Conservation (phyloP, 768 basidiomycete genomes). For the Ephemerocybe angulata region DNA sequence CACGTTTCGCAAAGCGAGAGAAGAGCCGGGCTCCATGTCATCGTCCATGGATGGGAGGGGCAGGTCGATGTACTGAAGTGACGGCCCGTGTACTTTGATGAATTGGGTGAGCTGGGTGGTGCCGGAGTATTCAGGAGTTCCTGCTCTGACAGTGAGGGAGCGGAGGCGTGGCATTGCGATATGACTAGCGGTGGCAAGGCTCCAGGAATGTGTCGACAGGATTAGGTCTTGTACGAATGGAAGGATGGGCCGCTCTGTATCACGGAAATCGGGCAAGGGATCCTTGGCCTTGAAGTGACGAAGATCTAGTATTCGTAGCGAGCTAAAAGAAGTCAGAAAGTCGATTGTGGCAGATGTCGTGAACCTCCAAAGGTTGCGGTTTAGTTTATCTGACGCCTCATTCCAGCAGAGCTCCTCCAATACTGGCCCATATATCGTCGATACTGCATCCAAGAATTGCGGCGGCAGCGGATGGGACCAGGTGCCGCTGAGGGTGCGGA, state of each 20-base stretch:
- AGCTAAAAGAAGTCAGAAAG: constrained; percentile 38
- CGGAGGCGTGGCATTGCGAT: constrained; percentile 41
- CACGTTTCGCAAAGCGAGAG: constrained; percentile 20
- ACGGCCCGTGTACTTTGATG: constrained; percentile 39
- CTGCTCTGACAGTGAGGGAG: constrained; percentile 39
- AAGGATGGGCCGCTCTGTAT: constrained; percentile 19
- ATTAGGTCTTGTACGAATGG: constrained; percentile 43
- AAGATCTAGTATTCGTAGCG: constrained; percentile 44
- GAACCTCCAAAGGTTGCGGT: constrained; percentile 9
- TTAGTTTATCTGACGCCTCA: constrained; percentile 19
- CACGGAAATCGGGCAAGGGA: neutral
- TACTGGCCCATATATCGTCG: constrained; percentile 36
- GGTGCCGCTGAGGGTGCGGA: constrained; percentile 43
- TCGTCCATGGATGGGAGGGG: constrained; percentile 31
- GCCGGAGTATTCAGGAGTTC: constrained; percentile 15
- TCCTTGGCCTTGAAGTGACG: constrained; percentile 32
- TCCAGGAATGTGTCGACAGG: constrained; percentile 35
- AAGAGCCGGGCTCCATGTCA: constrained; percentile 31
- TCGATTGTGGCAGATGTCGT: constrained; percentile 27
- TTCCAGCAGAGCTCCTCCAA: constrained; percentile 47
- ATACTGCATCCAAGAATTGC: constrained; percentile 41
- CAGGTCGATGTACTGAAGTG: constrained; percentile 39
- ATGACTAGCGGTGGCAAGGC: constrained; percentile 34
- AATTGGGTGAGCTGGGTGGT: constrained; percentile 31
- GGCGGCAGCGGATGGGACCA: constrained; percentile 42